Conservation (phyloP, 2,329 filamentous ascomycete species). For the Blumeria graminis region DNA sequence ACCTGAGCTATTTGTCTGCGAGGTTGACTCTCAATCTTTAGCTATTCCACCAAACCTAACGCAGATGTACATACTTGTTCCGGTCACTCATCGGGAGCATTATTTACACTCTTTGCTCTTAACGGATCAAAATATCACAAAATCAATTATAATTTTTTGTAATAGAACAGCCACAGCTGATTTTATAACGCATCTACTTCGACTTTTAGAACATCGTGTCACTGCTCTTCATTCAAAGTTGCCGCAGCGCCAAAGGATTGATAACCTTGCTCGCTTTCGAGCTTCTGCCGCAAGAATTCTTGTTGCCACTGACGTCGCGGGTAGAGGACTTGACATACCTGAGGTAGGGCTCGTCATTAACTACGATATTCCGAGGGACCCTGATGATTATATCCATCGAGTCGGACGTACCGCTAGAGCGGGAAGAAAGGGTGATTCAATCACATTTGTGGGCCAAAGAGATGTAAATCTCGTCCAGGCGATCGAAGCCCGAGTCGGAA, state of each 20-base stretch:
- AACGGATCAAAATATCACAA: slow-evolving; percentile 50
- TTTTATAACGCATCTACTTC: slow-evolving; percentile 67
- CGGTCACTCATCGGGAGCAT: slow-evolving; percentile 80
- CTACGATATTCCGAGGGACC: slow-evolving; percentile 87
- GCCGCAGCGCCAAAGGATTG: slow-evolving; percentile 58
- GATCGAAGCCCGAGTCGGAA: slow-evolving; percentile 63
- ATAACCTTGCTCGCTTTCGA: slow-evolving; percentile 79
- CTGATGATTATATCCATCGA: slow-evolving; percentile 91
- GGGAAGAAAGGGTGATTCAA: slow-evolving; percentile 55
- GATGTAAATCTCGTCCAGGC: slow-evolving; percentile 79
- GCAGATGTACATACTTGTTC: slow-evolving; percentile 71
- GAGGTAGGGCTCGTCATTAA: slow-evolving; percentile 79
- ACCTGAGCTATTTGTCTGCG: slow-evolving; percentile 65
- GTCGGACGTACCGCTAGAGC: slow-evolving; percentile 90
- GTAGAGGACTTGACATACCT: slow-evolving; percentile 84
- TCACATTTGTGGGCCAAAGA: slow-evolving; percentile 78
- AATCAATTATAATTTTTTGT: slow-evolving; percentile 77
- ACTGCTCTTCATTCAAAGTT: slow-evolving; percentile 78
- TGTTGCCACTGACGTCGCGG: slow-evolving; percentile 85
- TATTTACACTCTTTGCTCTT: slow-evolving; percentile 77
- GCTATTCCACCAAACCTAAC: slow-evolving; percentile 59
- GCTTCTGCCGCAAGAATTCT: slow-evolving; percentile 72
- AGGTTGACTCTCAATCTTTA: slow-evolving; percentile 52
- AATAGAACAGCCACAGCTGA: slow-evolving; percentile 79
- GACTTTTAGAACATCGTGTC: slow-evolving; percentile 67